Base-by-base conservation (phyloP, 768 basidiomycete genomes). In the Rhodotorula graminis region DNA sequence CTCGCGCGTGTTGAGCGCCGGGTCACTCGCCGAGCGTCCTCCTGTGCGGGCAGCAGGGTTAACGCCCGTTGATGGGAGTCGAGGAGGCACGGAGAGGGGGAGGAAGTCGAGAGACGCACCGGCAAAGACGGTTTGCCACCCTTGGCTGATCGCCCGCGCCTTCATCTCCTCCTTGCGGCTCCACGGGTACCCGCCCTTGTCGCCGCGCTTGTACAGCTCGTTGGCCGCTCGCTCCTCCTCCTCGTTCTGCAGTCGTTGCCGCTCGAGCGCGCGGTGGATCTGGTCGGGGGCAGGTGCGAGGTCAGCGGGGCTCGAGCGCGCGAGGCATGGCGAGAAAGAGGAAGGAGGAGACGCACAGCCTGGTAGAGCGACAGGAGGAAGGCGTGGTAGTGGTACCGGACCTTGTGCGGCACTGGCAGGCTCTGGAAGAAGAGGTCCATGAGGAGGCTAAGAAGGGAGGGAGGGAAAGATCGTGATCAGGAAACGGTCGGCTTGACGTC, bases 371-470 rank as follows among this genome's bases (percentile, higher is more conserved):
- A 84, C 7, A 88, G 81, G 0, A 87, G 84, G 71, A 87, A 84
- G 66, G 85, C 82, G 78, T 83, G 86, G 78, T 87, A 87, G 79
- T 87, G 87, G 65, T 84, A 84, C 52, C 86, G 83, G 10, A 82
- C 80, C 79, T 88, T 88, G 80, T 84, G 82, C 21, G 81, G 82
- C 0, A 85, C 85, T 1, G 85, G 85, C 3, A 88, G 74, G 31
- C 84, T 80, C n/a, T 84, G 79, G 78, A 83, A 86, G 84, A 87
- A 87, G 23, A 87, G 81, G 76, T 87, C 85, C 60, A 86, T 82
- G 31, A 88, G 79, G 67, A 87, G 83, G 57, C 84, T 85, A 49
- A 5, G 37, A 9, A 37, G 4, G 37, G 37, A 37, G 5, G 37
- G 37, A n/a, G n/a, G n/a, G n/a, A n/a, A n/a, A n/a, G n/a, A n/a